Evolutionary conservation across 805 yeast genomes (phyloP).

Genomic region (Yarrowia keelungensis): DNA sequence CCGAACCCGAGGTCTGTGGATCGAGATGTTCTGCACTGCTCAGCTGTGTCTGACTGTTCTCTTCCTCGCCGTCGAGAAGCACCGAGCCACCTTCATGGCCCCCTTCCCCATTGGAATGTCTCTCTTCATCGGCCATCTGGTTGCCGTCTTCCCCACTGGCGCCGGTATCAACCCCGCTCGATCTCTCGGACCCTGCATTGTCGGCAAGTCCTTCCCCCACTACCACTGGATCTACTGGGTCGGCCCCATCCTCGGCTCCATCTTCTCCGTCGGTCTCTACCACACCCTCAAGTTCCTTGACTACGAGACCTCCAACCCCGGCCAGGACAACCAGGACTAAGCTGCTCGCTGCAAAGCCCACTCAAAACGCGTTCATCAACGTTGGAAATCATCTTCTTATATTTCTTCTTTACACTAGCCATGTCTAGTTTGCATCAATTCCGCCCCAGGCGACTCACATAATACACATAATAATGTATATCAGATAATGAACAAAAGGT

Average conservation of each 20-base stretch:
- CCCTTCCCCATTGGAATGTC: slow-evolving; percentile 85
- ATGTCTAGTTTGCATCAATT: slow-evolving; percentile 28
- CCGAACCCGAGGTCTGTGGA: slow-evolving; percentile 74
- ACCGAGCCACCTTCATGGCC: slow-evolving; percentile 75
- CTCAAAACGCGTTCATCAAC: neutral
- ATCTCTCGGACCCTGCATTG: slow-evolving; percentile 83
- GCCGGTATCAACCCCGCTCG: slow-evolving; percentile 94
- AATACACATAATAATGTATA: slow-evolving; percentile 20
- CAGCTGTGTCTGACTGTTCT: slow-evolving; percentile 77
- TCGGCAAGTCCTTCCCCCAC: slow-evolving; percentile 71
- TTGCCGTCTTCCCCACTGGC: slow-evolving; percentile 83
- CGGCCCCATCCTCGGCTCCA: slow-evolving; percentile 79
- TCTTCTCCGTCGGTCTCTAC: slow-evolving; percentile 72
- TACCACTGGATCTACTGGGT: slow-evolving; percentile 95
- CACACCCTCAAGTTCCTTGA: slow-evolving; percentile 67
- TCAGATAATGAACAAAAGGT: neutral
- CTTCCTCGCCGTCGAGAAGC: slow-evolving; percentile 84
- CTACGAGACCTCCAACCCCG: slow-evolving; percentile 73
- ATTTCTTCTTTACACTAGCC: slow-evolving; percentile 10
- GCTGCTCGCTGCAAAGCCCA: neutral
- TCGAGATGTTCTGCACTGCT: slow-evolving; percentile 82
- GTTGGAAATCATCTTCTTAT: neutral
- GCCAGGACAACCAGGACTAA: slow-evolving; percentile 63
- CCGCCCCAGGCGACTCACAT: neutral
- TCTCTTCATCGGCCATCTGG: slow-evolving; percentile 79